A percentile compares a stretch with the other conserved stretches of the same genome.
phyloP scores from a whole-genome alignment of 306 rosid species.

The Gillenia trifoliata region DNA sequence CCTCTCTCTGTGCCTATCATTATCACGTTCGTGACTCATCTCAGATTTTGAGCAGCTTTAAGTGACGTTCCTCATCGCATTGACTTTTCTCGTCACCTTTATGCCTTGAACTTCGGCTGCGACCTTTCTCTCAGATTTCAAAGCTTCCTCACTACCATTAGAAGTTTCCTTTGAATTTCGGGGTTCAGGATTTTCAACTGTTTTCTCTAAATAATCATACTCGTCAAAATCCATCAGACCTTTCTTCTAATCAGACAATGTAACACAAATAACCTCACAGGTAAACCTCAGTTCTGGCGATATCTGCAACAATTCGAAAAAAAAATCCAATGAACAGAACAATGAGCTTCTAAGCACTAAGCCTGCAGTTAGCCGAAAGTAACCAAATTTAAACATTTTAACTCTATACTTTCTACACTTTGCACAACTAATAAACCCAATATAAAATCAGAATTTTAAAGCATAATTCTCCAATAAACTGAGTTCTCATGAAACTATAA shows the following conservation, averaged over 20 bases:
- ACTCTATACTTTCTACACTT: not conserved
- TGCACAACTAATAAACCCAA: not conserved
- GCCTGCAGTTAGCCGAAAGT: not conserved
- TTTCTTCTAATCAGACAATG: constrained; percentile 1
- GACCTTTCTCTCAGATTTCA: constrained; percentile 49
- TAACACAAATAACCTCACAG: not conserved
- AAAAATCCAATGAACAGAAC: not conserved
- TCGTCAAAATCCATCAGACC: constrained; percentile 79
- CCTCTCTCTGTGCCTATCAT: constrained; percentile 43
- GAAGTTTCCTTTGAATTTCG: constrained; percentile 33
- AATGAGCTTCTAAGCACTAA: not conserved
- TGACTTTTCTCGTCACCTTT: constrained; percentile 41
- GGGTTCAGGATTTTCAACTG: constrained; percentile 65
- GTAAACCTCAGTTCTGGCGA: not conserved
- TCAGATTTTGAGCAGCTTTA: constrained; percentile 47
- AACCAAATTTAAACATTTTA: not conserved
- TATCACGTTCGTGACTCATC: constrained; percentile 58
- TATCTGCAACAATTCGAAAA: constrained; percentile 25
- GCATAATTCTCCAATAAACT: not conserved
- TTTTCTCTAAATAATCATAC: constrained; percentile 82
- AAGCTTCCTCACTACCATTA: constrained; percentile 41
- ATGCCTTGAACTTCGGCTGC: constrained; percentile 52
- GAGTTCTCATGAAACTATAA: not conserved
- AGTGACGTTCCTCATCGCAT: constrained; percentile 32
- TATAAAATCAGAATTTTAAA: not conserved